phyloP scores from a whole-genome alignment of 2,329 filamentous ascomycete genomes.

The Neonectria punicea region DNA sequence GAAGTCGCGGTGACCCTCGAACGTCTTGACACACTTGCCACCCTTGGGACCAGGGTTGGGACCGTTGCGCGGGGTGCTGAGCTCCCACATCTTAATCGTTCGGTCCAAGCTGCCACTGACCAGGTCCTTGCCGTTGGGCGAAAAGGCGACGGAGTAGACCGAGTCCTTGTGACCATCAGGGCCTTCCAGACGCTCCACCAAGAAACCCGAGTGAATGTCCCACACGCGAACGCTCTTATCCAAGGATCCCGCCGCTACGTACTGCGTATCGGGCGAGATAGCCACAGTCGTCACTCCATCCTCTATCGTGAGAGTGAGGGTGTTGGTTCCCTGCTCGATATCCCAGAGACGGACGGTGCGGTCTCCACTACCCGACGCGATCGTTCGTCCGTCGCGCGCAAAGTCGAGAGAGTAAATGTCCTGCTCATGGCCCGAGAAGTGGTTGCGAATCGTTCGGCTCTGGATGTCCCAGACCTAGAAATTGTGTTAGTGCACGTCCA shows the following conservation, averaged over 20 bases:
- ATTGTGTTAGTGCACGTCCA: conserved; percentile 24
- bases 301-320: conserved; percentile 89
- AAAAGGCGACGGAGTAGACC: conserved; percentile 96
- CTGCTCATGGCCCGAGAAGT: conserved; percentile 96
- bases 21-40: conserved; percentile 94
- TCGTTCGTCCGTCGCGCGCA: conserved; percentile 90
- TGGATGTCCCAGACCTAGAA: conserved; percentile 92
- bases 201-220: conserved; percentile 87
- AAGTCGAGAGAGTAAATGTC: conserved; percentile 98
- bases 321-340: conserved; percentile 83
- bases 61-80: conserved; percentile 76
- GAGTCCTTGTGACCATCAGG: conserved; percentile 96
- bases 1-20: conserved; percentile 98
- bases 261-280: conserved; percentile 94
- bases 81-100: conserved; percentile 99
- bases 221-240: conserved; percentile 98
- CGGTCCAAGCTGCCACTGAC: conserved; percentile 96
- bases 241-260: conserved; percentile 91
- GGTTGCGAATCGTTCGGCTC: conserved; percentile 84
- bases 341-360: conserved; percentile 97
- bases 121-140: conserved; percentile 89
- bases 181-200: conserved; percentile 92
- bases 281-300: conserved; percentile 98
- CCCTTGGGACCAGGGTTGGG: conserved; percentile 77
- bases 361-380: conserved; percentile 95